These are phyloP conservation scores for Fusarium temperatum DNA, from an alignment of 2,329 filamentous ascomycete genomes.

Conservation along the genomic window DNA sequence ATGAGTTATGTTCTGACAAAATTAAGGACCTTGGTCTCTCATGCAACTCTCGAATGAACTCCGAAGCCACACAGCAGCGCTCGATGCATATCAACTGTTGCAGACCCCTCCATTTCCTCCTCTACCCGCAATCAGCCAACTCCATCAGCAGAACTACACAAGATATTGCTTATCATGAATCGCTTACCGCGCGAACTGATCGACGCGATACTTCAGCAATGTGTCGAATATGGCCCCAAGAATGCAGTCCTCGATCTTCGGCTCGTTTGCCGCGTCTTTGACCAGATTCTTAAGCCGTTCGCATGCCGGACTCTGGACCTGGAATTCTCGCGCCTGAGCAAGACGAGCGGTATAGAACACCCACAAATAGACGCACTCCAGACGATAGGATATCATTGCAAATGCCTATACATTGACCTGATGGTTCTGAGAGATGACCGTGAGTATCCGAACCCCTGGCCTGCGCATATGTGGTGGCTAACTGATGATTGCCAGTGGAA, in stretches of 20 bases:
- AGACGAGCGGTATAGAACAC: constrained; percentile 44
- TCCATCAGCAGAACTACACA: neutral
- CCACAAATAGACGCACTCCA: constrained; percentile 54
- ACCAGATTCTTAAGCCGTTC: constrained; percentile 56
- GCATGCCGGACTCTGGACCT: constrained; percentile 59
- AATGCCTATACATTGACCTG: constrained; percentile 60
- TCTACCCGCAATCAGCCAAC: neutral
- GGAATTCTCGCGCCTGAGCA: constrained; percentile 59
- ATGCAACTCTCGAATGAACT: neutral
- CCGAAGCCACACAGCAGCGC: neutral
- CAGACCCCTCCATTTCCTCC: constrained; percentile 8
- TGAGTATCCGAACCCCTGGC: constrained; percentile 40
- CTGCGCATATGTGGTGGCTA: constrained; percentile 6
- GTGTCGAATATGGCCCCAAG: constrained; percentile 54
- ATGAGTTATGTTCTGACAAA: neutral
- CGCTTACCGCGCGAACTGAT: constrained; percentile 59
- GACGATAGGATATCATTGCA: constrained; percentile 58
- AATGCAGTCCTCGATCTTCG: constrained; percentile 56
- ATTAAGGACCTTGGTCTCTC: neutral
- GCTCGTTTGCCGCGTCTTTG: constrained; percentile 60
- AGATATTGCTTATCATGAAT: constrained; percentile 49
- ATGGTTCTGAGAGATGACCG: constrained; percentile 63
- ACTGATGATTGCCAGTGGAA: constrained; percentile 52
- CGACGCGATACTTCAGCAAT: constrained; percentile 56
- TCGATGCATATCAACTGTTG: constrained; percentile 22